These are phyloP conservation scores for Triticum timopheevii DNA, from an alignment of 176 grass and related monocot species.

Conservation along the genomic window DNA sequence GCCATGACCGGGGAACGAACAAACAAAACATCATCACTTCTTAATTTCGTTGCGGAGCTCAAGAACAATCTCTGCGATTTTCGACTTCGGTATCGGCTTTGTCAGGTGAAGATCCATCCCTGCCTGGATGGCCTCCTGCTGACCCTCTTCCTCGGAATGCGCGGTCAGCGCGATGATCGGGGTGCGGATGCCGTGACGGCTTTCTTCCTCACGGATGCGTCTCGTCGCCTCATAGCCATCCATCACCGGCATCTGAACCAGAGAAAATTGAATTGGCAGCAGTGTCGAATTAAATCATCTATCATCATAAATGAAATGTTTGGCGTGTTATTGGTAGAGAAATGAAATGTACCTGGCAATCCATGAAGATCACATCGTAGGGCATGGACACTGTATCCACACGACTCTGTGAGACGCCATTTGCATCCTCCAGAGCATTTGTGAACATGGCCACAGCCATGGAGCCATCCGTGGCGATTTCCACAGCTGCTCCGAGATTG, in stretches of 20 bases:
- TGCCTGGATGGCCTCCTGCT: conserved; percentile 22
- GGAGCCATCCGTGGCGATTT: conserved; percentile 44
- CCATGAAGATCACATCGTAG: conserved; percentile 70
- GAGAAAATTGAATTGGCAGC: background rate
- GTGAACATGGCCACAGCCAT: conserved; percentile 51
- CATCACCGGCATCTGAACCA: conserved; percentile 72
- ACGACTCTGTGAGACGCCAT: no score
- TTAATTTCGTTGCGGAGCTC: conserved; percentile 5
- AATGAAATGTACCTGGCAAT: conserved; percentile 51
- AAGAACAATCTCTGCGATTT: background rate
- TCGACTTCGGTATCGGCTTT: background rate
- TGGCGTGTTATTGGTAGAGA: no score
- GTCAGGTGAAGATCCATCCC: conserved; percentile 40
- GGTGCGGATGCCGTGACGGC: conserved; percentile 26
- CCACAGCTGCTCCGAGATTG: conserved; percentile 54
- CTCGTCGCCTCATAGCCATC: conserved; percentile 79
- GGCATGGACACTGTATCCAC: background rate
- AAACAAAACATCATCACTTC: no score
- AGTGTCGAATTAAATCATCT: background rate
- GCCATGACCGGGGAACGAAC: no score
- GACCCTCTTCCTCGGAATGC: conserved; percentile 38
- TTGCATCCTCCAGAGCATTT: conserved; percentile 31
- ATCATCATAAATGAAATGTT: no score
- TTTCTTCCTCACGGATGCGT: conserved; percentile 66
- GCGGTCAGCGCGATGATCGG: conserved; percentile 69